Conservation (phyloP, 164 flowering plant genomes). For the Nelumbo lutea region DNA sequence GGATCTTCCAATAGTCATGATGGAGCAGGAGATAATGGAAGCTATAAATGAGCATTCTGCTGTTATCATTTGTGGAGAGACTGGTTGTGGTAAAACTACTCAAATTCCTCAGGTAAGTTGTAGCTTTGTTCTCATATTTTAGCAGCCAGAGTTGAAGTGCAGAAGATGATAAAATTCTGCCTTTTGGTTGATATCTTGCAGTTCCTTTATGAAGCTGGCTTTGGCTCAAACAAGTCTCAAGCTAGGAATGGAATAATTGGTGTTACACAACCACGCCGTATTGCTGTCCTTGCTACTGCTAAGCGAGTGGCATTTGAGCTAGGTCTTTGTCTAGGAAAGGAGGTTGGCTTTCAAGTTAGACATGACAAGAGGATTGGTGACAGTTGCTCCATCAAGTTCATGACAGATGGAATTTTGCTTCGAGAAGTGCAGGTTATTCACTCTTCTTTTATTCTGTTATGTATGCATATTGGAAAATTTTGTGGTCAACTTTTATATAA, state of each 20-base stretch:
- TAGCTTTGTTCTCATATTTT: not conserved
- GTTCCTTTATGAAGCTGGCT: conserved; percentile 98
- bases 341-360: conserved; percentile 96
- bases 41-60: conserved; percentile 64
- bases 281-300: conserved; percentile 96
- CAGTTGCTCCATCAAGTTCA: conserved; percentile 77
- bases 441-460: conserved; percentile 1
- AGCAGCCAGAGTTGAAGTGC: not conserved
- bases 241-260: conserved; percentile 71
- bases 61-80: conserved; percentile 87
- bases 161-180: not conserved
- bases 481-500: not conserved
- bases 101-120: conserved; percentile 84
- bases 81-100: conserved; percentile 96
- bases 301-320: conserved; percentile 91
- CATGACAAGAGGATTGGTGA: conserved; percentile 85
- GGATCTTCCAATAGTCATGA: conserved; percentile 92
- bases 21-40: conserved; percentile 99
- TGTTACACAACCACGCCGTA: conserved; percentile 96
- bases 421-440: conserved; percentile 80
- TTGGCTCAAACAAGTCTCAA: conserved; percentile 46
- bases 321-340: conserved; percentile 74
- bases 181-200: conserved; percentile 27
- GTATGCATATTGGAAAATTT: not conserved
- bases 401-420: conserved; percentile 98